Evolutionary conservation across 257 asterid genomes (phyloP).

Genomic region (Marsdenia floribunda): DNA sequence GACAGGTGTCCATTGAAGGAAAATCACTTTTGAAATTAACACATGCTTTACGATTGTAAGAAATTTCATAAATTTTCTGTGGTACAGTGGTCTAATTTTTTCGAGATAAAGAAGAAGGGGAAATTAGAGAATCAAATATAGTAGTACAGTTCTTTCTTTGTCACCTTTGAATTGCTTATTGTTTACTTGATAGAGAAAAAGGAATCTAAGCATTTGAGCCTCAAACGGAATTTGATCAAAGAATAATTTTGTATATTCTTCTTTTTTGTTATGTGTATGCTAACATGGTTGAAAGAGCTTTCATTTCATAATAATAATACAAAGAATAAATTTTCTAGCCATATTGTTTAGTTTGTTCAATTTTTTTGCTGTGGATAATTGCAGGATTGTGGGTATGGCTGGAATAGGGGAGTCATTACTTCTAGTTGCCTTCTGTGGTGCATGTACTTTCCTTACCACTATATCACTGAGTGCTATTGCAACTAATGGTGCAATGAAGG

Average conservation of each 20-base stretch:
- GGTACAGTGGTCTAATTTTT: neutral
- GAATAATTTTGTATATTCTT: neutral
- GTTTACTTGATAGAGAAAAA: neutral
- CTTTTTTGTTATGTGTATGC: neutral
- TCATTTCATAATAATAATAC: neutral
- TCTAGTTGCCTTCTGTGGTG: constrained; percentile 90
- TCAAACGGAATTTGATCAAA: neutral
- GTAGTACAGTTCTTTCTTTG: neutral
- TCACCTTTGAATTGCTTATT: neutral
- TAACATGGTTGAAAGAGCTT: neutral
- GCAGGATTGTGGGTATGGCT: constrained; percentile 99
- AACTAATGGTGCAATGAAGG: constrained; percentile 99
- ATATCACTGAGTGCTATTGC: constrained; percentile 97
- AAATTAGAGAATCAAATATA: neutral
- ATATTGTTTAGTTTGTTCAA: neutral
- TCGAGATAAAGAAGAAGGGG: neutral
- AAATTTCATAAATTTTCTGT: neutral
- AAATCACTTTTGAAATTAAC: neutral
- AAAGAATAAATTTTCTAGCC: neutral
- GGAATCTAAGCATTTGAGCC: neutral
- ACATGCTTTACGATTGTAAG: neutral
- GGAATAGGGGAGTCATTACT: constrained; percentile 89
- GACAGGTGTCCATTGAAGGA: neutral
- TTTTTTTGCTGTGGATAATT: constrained; percentile 21
- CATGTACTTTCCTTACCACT: constrained; percentile 92